Percentiles rank a stretch among this genome's conserved stretches.
Conservation (phyloP, 768 basidiomycete genomes). For the Leucogyrophana mollusca region DNA sequence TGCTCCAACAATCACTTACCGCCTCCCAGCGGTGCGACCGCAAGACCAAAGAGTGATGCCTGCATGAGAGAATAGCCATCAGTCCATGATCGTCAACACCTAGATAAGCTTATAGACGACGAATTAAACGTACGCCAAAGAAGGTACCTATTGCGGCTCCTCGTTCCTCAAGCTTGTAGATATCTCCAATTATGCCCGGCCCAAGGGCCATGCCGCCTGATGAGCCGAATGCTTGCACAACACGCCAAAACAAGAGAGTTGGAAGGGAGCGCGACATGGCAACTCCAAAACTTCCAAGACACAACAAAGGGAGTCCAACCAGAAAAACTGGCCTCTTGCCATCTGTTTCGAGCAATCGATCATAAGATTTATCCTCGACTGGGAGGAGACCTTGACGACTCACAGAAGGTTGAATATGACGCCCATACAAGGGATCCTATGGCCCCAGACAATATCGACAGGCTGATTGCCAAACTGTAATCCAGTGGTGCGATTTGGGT, state of each 20-base stretch:
- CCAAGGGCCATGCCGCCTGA: conserved; percentile 57
- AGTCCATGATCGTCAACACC: conserved; percentile 7
- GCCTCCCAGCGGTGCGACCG: conserved; percentile 59
- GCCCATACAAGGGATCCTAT: conserved; percentile 52
- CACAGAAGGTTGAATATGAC: conserved; percentile 50
- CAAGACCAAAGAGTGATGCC: conserved; percentile 57
- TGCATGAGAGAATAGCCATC: neutral
- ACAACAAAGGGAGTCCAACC: conserved; percentile 54
- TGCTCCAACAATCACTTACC: conserved; percentile 30
- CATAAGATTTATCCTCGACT: neutral
- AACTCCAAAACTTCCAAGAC: conserved; percentile 60
- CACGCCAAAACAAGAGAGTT: conserved; percentile 57
- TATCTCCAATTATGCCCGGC: conserved; percentile 62
- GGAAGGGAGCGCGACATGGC: conserved; percentile 42
- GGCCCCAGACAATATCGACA: conserved; percentile 46
- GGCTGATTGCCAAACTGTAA: conserved; percentile 46
- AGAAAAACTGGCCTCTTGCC: conserved; percentile 65
- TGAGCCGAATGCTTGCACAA: conserved; percentile 65
- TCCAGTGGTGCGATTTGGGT: too few relatives aligned
- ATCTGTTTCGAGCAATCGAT: conserved; percentile 37
- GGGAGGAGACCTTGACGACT: conserved; percentile 19
- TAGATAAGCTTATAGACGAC: neutral
- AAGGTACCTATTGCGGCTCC: conserved; percentile 60
- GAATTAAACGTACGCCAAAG: conserved; percentile 45
- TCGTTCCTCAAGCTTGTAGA: conserved; percentile 63